Evolutionary conservation across 2,329 filamentous ascomycete species (phyloP), one percentile per base, ranked within the genome.

Genomic region (Huntiella savannae): DNA sequence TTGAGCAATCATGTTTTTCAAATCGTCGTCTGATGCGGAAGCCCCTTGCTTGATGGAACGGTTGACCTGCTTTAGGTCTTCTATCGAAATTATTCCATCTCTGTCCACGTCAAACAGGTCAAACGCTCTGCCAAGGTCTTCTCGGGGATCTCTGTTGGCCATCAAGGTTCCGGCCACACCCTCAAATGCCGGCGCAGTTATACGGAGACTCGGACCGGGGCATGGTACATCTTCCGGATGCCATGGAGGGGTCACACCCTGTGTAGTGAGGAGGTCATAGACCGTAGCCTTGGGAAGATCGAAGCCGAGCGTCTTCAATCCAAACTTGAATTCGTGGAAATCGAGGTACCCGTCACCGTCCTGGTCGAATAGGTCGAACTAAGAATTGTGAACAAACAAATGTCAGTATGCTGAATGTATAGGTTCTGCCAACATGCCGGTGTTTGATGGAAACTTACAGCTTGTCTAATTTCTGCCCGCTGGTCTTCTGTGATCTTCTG

Each of bases 291-390:
- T 94, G 49, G 84, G 73, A 43, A 94, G 70, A 56, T 92, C 85
- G 66, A 96, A 96, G 53, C 91, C 91, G 1, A 98, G 77, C 3
- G 91, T 91, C 60, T 92, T 91, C 56, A 96, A 79, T 50, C 88
- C 86, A 64, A 96, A 91, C 63, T 91, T 88, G 60, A 96, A 83
- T 65, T 98, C 91, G 66, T 96, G 91, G 68, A 94, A 96, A 67
- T 96, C 88, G 58, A 98, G 84, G 62, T 82, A 78, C 40, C 79
- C 75, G 65, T 96, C 51, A 28, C 49, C 50, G 44, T 53, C 51
- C 42, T 53, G 51, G 42, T 53, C 51, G 28, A 53, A 53, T 11
- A 53, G 41, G 28, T 51, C 46, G 44, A 53, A 53, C 51, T 53
- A 46, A 6, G 15, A 11, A 11, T 32, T 19, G 22, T 17, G 10